phyloP scores from a whole-genome alignment of 2,329 filamentous ascomycete species.

The Juglanconis sp. region DNA sequence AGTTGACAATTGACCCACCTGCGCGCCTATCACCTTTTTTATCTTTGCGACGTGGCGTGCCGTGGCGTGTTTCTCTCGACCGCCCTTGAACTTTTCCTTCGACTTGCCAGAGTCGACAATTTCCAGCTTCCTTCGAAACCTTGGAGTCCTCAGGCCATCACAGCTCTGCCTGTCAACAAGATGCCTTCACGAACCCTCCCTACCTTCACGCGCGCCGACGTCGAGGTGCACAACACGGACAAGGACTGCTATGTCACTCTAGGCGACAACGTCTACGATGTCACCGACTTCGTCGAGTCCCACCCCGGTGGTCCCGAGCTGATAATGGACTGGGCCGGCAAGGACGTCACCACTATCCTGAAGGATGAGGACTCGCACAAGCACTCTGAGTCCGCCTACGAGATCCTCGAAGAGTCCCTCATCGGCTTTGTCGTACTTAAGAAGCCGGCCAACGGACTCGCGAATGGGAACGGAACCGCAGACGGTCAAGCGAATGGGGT shows the following conservation, averaged over 20 bases:
- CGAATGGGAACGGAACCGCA: constrained; percentile 31
- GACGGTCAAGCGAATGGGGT: constrained; percentile 24
- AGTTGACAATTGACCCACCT: background rate
- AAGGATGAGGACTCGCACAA: constrained; percentile 77
- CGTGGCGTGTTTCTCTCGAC: constrained; percentile 8
- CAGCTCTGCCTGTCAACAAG: constrained; percentile 18
- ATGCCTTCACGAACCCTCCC: constrained; percentile 84
- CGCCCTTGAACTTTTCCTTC: background rate
- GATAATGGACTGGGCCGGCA: constrained; percentile 84
- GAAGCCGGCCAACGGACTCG: constrained; percentile 44
- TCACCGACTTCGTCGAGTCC: constrained; percentile 84
- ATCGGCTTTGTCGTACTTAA: constrained; percentile 74
- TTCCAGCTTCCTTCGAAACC: background rate
- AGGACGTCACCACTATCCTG: constrained; percentile 79
- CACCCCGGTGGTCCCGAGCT: constrained; percentile 89
- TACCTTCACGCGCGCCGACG: constrained; percentile 75
- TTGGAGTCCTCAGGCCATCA: background rate
- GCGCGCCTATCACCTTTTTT: constrained; percentile 2
- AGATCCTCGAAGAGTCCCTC: constrained; percentile 83
- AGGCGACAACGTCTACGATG: constrained; percentile 87
- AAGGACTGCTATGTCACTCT: constrained; percentile 93
- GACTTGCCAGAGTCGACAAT: background rate
- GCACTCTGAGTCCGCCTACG: constrained; percentile 92
- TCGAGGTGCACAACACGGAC: constrained; percentile 73
- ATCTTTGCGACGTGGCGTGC: constrained; percentile 1